Evolutionary conservation across 2,329 filamentous ascomycete species (phyloP).

Genomic region (Claviceps monticola): DNA sequence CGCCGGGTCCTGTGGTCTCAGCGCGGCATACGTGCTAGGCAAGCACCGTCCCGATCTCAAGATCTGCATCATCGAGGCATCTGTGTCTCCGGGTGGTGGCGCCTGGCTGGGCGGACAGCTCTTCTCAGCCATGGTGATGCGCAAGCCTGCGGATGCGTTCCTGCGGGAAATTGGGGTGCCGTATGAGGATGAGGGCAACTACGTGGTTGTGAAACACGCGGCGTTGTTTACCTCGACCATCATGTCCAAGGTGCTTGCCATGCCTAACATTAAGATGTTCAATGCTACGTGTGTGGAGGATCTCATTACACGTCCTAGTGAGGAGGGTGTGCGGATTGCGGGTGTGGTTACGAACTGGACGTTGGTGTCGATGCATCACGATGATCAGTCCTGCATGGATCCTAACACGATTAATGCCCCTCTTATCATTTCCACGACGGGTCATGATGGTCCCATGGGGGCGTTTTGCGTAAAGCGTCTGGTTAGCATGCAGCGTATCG

Average conservation of each 20-base stretch:
- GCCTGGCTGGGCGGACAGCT: constrained; percentile 91
- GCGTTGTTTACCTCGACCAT: constrained; percentile 84
- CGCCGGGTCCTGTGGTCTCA: constrained; percentile 77
- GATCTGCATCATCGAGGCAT: constrained; percentile 82
- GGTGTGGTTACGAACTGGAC: constrained; percentile 97
- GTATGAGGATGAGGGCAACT: constrained; percentile 78
- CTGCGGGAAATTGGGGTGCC: constrained; percentile 67
- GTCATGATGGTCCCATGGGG: constrained; percentile 82
- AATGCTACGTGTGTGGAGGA: constrained; percentile 90
- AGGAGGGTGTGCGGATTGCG: constrained; percentile 52
- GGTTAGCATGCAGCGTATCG: constrained; percentile 72
- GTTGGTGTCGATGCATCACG: constrained; percentile 73
- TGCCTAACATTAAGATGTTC: constrained; percentile 92
- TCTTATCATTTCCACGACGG: constrained; percentile 76
- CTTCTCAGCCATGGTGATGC: constrained; percentile 91
- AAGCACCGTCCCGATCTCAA: constrained; percentile 77
- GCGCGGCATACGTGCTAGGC: constrained; percentile 70
- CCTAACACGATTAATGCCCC: constrained; percentile 94
- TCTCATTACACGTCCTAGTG: constrained; percentile 63
- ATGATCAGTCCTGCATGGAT: constrained; percentile 91
- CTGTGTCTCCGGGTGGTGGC: constrained; percentile 74
- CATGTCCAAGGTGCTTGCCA: constrained; percentile 65
- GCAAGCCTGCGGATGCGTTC: constrained; percentile 81
- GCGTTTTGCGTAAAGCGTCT: constrained; percentile 86
- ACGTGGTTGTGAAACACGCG: constrained; percentile 87